Conservation (phyloP, 2,329 filamentous ascomycete genomes). For the Juglanconis oblonga region DNA sequence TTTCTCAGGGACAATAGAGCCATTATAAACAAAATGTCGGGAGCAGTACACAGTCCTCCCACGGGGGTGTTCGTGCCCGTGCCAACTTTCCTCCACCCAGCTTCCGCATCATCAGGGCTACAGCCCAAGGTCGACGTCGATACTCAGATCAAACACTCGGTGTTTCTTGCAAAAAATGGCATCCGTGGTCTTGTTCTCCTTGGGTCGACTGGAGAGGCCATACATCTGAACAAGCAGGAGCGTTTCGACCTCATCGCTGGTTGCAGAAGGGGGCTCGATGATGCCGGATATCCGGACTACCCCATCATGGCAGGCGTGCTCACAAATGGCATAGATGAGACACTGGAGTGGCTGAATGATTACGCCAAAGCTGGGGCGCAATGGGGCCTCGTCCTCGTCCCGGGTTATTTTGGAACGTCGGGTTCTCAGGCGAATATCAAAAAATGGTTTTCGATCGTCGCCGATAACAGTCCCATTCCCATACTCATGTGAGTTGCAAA, state of each 20-base stretch:
- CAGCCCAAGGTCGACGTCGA: conserved; percentile 54
- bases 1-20: no score
- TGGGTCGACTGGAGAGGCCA: conserved; percentile 62
- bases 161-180: conserved; percentile 59
- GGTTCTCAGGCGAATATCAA: conserved; percentile 57
- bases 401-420: conserved; percentile 61
- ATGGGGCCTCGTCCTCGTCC: conserved; percentile 62
- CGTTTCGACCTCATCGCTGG: conserved; percentile 52
- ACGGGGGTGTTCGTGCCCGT: conserved; percentile 58
- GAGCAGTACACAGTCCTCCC: conserved; percentile 34
- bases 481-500: conserved; percentile 51
- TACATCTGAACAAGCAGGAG: conserved; percentile 59
- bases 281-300: conserved; percentile 54
- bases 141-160: conserved; percentile 54
- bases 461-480: conserved; percentile 56
- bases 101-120: conserved; percentile 39
- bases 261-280: conserved; percentile 52
- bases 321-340: conserved; percentile 57
- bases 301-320: conserved; percentile 61
- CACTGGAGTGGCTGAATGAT: conserved; percentile 45
- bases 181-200: conserved; percentile 61
- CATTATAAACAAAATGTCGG: neutral
- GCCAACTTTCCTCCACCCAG: conserved; percentile 60
- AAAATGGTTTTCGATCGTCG: conserved; percentile 61
- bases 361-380: conserved; percentile 56